Conservation (phyloP, 371 early-diverging fungal genomes). For the Mortierella sp. region DNA sequence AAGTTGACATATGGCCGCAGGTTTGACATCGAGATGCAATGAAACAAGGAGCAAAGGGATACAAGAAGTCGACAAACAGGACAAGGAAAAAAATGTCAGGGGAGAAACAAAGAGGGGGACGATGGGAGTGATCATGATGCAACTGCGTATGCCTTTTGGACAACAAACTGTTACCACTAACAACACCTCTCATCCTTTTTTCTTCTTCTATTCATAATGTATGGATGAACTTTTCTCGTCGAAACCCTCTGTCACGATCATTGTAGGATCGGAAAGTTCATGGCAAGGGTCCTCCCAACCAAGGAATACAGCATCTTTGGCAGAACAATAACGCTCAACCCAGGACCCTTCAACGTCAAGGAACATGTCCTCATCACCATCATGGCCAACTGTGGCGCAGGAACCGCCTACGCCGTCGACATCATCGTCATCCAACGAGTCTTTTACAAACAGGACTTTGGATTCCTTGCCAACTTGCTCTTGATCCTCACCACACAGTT, state of each 20-base stretch:
- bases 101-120: background rate
- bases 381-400: constrained; percentile 66
- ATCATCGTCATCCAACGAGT: constrained; percentile 78
- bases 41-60: background rate
- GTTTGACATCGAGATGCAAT: background rate
- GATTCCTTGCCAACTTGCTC: constrained; percentile 70
- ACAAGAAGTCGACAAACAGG: no score
- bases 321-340: constrained; percentile 71
- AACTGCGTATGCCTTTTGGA: background rate
- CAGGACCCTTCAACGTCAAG: constrained; percentile 83
- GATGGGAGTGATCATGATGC: background rate
- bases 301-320: constrained; percentile 72
- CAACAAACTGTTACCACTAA: background rate
- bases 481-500: constrained; percentile 79
- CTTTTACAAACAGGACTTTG: constrained; percentile 75
- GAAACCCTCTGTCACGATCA: background rate
- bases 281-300: constrained; percentile 71
- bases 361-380: constrained; percentile 78
- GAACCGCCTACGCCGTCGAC: constrained; percentile 80
- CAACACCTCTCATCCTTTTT: no score
- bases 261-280: constrained; percentile 62
- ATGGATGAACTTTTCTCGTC: background rate
- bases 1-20: background rate
- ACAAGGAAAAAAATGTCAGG: background rate
- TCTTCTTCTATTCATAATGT: background rate